Conservation (phyloP, 1,139 yeast species). For the Saccharomyces hybrid region DNA sequence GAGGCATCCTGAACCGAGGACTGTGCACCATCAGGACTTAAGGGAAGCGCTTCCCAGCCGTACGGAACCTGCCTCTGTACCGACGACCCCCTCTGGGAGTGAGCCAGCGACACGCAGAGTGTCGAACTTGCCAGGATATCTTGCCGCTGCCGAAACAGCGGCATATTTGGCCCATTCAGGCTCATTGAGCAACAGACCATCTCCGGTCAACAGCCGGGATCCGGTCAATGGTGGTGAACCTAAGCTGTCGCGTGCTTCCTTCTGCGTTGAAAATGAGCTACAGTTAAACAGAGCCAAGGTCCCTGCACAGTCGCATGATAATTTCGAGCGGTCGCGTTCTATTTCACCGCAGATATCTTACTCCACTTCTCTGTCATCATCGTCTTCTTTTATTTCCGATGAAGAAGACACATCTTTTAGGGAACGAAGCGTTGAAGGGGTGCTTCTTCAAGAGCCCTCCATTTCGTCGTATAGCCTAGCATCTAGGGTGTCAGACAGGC, state of each 20-base stretch:
- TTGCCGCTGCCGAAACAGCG: background rate
- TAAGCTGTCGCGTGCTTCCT: background rate
- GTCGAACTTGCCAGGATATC: background rate
- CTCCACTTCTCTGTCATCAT: background rate
- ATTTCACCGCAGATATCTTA: background rate
- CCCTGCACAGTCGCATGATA: background rate
- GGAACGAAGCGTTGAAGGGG: background rate
- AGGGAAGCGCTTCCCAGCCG: background rate
- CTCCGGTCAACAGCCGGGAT: background rate
- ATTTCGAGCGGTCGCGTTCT: background rate
- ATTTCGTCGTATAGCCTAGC: background rate
- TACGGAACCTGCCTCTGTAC: background rate
- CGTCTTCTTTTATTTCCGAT: background rate
- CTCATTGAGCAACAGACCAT: background rate
- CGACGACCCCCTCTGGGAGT: background rate
- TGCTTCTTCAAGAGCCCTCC: background rate
- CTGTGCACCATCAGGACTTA: background rate
- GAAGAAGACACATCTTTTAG: background rate
- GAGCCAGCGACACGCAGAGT: no score
- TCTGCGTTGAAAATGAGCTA: background rate
- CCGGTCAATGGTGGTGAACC: background rate
- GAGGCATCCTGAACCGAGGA: background rate
- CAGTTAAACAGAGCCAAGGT: background rate
- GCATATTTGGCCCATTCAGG: background rate
- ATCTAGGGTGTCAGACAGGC: background rate